phyloP scores from a whole-genome alignment of 805 yeast genomes.

The Phaffomyces thermotolerans region DNA sequence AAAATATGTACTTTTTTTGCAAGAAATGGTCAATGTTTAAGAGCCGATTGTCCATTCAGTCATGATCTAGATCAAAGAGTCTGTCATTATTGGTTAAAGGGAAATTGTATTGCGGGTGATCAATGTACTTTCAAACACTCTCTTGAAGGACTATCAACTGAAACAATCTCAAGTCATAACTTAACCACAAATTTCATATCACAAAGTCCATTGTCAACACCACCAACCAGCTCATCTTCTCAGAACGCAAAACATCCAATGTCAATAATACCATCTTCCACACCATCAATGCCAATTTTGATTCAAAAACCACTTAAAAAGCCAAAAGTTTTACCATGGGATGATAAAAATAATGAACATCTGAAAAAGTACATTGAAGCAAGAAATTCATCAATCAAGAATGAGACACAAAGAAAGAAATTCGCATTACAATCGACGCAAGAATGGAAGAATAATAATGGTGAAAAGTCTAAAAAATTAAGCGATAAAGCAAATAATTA shows the following conservation, averaged over 20 bases:
- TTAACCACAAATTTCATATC: background rate
- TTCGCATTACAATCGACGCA: slow-evolving; percentile 23
- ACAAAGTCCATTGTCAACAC: background rate
- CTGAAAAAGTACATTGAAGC: slow-evolving; percentile 13
- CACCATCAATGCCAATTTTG: slow-evolving; percentile 1
- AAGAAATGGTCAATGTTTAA: slow-evolving; percentile 34
- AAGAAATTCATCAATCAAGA: slow-evolving; percentile 15
- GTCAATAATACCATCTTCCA: slow-evolving; percentile 2
- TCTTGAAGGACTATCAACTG: slow-evolving; percentile 8
- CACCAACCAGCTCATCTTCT: slow-evolving; percentile 4
- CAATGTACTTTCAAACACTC: slow-evolving; percentile 34
- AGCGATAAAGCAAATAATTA: slow-evolving; percentile 22
- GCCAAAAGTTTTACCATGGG: slow-evolving; percentile 23
- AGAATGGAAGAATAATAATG: slow-evolving; percentile 21
- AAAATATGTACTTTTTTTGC: slow-evolving; percentile 34
- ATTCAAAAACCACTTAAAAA: slow-evolving; percentile 16
- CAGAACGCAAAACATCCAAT: background rate
- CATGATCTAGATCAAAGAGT: slow-evolving; percentile 36
- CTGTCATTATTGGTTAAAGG: slow-evolving; percentile 41
- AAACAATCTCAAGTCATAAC: background rate
- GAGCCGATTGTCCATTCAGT: slow-evolving; percentile 38
- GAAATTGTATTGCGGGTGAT: slow-evolving; percentile 36
- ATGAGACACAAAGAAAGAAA: slow-evolving; percentile 20
- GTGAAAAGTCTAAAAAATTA: slow-evolving; percentile 19
- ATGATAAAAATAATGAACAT: background rate